Percentiles rank a stretch among this genome's conserved stretches.
phyloP scores from a whole-genome alignment of 2,329 filamentous ascomycete genomes.

The Trichophyton simii region DNA sequence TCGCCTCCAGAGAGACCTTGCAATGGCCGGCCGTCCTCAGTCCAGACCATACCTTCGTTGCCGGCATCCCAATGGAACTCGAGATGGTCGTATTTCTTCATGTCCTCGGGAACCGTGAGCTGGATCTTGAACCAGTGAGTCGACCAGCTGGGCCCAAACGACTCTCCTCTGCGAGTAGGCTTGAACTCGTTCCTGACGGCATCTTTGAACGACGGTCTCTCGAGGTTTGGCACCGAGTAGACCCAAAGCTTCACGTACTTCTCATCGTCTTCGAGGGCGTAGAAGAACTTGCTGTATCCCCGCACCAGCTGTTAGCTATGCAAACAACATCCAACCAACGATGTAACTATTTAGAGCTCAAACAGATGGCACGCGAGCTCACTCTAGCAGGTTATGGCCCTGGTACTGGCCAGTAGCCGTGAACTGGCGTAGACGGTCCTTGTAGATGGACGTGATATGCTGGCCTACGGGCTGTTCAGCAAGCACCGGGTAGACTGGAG shows the following conservation, averaged over 20 bases:
- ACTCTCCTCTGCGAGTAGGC: constrained; percentile 59
- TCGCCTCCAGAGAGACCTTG: constrained; percentile 91
- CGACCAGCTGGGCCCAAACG: constrained; percentile 88
- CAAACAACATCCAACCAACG: background rate
- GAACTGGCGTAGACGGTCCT: constrained; percentile 69
- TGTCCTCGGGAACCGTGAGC: constrained; percentile 60
- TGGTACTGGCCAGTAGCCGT: constrained; percentile 68
- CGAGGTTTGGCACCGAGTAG: constrained; percentile 68
- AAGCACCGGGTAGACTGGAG: constrained; percentile 39
- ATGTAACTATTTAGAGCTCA: background rate
- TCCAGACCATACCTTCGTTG: constrained; percentile 92
- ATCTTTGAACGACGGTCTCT: constrained; percentile 75
- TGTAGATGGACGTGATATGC: constrained; percentile 74
- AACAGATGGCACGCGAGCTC: constrained; percentile 22
- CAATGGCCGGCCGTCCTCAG: constrained; percentile 72
- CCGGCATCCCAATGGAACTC: constrained; percentile 94
- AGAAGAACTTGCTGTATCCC: constrained; percentile 52
- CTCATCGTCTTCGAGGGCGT: constrained; percentile 54
- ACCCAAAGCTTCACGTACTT: constrained; percentile 73
- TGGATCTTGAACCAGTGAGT: constrained; percentile 93
- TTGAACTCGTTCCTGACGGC: constrained; percentile 65
- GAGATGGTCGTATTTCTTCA: constrained; percentile 65
- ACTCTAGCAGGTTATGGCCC: constrained; percentile 60
- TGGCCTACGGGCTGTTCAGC: constrained; percentile 52
- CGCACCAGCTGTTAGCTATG: background rate